Base-by-base conservation (phyloP, 2,329 filamentous ascomycete genomes). In the Beauveria pseudobassiana region DNA sequence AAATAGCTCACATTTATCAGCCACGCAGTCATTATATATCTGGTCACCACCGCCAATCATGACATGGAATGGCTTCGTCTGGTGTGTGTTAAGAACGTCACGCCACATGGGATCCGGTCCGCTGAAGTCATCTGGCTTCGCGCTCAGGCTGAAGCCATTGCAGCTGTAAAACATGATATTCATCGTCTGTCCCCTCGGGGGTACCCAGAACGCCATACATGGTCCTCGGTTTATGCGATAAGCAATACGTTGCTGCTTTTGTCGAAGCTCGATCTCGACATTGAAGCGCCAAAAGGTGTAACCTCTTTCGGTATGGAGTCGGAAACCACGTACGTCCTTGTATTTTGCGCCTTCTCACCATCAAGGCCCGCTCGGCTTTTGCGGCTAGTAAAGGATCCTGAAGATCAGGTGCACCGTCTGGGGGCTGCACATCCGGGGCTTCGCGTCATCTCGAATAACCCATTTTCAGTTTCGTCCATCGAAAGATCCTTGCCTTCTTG, bases 141-240 rank as follows among this genome's bases (percentile, higher is more conserved):
- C 89, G 62, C 84, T 88, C 57, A 88, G 74, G 68, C 91, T 93
- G 78, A 99, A 99, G 2, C 96, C 95, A 72, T 99, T 99, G 78
- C 95, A 96, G 72, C 90, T 96, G 77, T 98, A 85, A 77, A 97
- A 99, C 92, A 98, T 96, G 72, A 97, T 90, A 76, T 98, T 97
- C 95, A 99, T 99, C 2, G 89, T 85, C 72, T 96, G 83, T 18
- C 86, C 88, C 55, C 82, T 84, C 38, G 88, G 89, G 5, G 96
- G 95, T 0, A 99, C 91, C 93, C 95, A 99, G 73, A 99, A 99
- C 1, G 89, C 91, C 58, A 90, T 87, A 2, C 91, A 86, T 6
- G 93, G 93, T 0, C 95, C 93, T 52, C 88, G 83, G 70, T 99
- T 99, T 77, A 99, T 96, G 59, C 93, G 90, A 74, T 99, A 99